Percentiles rank a stretch among this genome's conserved stretches.
phyloP scores from a whole-genome alignment of 768 basidiomycete genomes.

The Chalciporus sphaerocephalus region DNA sequence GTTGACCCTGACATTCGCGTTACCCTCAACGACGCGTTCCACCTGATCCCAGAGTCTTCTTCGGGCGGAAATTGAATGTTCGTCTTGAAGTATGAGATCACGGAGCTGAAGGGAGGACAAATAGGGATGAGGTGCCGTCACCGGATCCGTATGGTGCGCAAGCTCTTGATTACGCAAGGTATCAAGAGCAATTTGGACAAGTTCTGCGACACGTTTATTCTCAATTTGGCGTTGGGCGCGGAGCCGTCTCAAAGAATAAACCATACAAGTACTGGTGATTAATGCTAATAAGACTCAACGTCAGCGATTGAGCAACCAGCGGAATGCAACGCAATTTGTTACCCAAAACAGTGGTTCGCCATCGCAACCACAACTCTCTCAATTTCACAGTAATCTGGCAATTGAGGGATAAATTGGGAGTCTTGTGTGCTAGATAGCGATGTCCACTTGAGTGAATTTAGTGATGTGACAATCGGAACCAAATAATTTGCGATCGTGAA shows the following conservation, averaged over 20 bases:
- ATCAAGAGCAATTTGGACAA: slow-evolving; percentile 78
- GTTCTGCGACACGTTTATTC: slow-evolving; percentile 58
- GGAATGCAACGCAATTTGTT: slow-evolving; percentile 20
- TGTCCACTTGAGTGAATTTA: slow-evolving; percentile 47
- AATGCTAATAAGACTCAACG: slow-evolving; percentile 25
- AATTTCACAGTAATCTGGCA: slow-evolving; percentile 65
- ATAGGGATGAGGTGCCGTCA: slow-evolving; percentile 68
- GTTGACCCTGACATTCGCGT: slow-evolving; percentile 84
- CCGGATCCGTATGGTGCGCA: slow-evolving; percentile 77
- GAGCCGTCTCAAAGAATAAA: slow-evolving; percentile 24
- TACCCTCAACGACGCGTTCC: slow-evolving; percentile 81
- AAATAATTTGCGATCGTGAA: slow-evolving; percentile 25
- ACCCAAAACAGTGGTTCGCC: slow-evolving; percentile 64
- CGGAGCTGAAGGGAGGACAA: slow-evolving; percentile 84
- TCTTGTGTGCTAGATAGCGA: slow-evolving; percentile 73
- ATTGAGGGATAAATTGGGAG: slow-evolving; percentile 59
- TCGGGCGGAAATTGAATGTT: slow-evolving; percentile 66
- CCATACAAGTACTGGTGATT: slow-evolving; percentile 16
- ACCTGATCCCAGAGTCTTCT: slow-evolving; percentile 77
- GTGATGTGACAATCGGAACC: slow-evolving; percentile 21
- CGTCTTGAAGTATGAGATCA: slow-evolving; percentile 77
- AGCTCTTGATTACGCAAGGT: slow-evolving; percentile 79
- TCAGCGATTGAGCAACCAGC: slow-evolving; percentile 13
- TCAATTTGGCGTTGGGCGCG: slow-evolving; percentile 54
- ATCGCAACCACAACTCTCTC: slow-evolving; percentile 63